These are phyloP conservation scores for Globisporangium orthogonon DNA, from an alignment of 352 stramenopile genomes.

Conservation along the genomic window DNA sequence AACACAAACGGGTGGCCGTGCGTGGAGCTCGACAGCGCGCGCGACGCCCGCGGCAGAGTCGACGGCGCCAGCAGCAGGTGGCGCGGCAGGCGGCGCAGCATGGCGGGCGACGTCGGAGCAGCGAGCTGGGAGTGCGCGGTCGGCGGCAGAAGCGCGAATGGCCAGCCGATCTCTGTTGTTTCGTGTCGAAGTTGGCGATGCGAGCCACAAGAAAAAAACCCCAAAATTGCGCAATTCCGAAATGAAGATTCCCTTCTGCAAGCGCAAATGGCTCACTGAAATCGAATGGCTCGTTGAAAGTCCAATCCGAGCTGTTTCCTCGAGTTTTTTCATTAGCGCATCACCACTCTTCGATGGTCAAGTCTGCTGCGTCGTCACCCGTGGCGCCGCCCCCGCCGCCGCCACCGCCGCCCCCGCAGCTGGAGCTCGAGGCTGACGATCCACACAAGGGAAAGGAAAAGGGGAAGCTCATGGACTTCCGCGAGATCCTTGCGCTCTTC, in stretches of 20 bases:
- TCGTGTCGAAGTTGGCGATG: not conserved
- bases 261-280: not conserved
- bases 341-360: constrained; percentile 3
- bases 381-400: constrained; percentile 29
- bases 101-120: not conserved
- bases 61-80: not conserved
- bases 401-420: constrained; percentile 26
- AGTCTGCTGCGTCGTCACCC: constrained; percentile 19
- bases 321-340: not conserved
- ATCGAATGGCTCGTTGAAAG: not conserved
- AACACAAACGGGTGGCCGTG: constrained; percentile 67
- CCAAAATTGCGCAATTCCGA: not conserved
- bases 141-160: not conserved
- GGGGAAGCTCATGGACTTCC: constrained; percentile 44
- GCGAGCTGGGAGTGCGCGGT: not conserved
- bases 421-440: constrained; percentile 19
- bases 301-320: not conserved
- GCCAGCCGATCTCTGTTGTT: not conserved
- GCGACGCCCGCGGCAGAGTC: constrained; percentile 16
- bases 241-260: not conserved
- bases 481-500: constrained; percentile 62
- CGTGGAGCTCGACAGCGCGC: constrained; percentile 25
- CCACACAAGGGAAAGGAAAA: constrained; percentile 16
- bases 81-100: constrained; percentile 12
- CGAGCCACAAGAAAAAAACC: not conserved